phyloP scores from a whole-genome alignment of 495 filamentous ascomycete genomes.

The Lentithecium fluviatile region DNA sequence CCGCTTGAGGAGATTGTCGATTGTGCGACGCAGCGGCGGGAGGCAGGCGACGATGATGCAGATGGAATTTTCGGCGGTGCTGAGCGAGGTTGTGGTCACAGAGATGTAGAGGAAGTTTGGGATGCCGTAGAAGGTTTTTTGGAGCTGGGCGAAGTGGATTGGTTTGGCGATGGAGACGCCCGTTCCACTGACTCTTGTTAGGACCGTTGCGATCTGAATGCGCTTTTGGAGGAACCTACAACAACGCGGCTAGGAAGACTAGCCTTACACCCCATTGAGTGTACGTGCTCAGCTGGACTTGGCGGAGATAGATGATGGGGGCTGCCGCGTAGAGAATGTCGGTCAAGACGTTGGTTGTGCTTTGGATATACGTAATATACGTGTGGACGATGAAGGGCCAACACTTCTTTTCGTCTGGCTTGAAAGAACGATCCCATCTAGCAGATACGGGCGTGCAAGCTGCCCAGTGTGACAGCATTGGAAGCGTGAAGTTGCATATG shows the following conservation, averaged over 20 bases:
- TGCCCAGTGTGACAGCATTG: not conserved
- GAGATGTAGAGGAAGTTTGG: not conserved
- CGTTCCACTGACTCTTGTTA: not conserved
- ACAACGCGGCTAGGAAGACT: not conserved
- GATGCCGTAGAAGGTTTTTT: not conserved
- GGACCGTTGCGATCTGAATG: not conserved
- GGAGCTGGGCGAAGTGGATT: not conserved
- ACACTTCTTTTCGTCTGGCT: not conserved
- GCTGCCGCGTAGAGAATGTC: not conserved
- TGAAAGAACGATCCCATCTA: not conserved
- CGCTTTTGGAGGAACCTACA: not conserved
- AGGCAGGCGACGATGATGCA: constrained; percentile 2
- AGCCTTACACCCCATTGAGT: not conserved
- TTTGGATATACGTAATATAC: not conserved
- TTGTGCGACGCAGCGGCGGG: constrained; percentile 1
- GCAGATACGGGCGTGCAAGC: not conserved
- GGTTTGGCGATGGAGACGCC: constrained; percentile 1
- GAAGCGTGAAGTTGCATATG: not conserved
- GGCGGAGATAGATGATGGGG: not conserved
- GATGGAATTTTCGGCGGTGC: not conserved
- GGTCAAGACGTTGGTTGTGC: not conserved
- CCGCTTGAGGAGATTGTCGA: constrained; percentile 3
- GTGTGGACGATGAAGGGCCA: not conserved
- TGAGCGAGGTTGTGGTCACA: not conserved
- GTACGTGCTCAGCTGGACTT: not conserved